phyloP scores from a whole-genome alignment of 2,329 filamentous ascomycete species.

The Aspergillus pseudoviridinutans region DNA sequence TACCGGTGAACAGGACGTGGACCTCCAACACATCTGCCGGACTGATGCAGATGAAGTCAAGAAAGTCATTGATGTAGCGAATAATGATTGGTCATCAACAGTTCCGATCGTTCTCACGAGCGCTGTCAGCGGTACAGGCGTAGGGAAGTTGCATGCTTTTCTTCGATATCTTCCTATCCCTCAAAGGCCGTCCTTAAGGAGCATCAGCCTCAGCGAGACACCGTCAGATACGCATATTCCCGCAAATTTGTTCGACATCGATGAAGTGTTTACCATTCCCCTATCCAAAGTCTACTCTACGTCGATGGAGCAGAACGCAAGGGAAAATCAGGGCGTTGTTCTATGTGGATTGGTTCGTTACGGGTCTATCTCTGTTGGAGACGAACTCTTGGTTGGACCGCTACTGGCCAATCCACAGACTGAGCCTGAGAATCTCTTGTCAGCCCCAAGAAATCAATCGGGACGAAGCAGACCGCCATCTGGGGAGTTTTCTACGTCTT shows the following conservation, averaged over 20 bases:
- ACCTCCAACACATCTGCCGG: constrained; percentile 55
- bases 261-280: constrained; percentile 79
- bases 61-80: constrained; percentile 46
- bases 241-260: constrained; percentile 75
- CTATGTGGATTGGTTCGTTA: constrained; percentile 81
- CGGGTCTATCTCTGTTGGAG: constrained; percentile 71
- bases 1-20: constrained; percentile 49
- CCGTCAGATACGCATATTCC: constrained; percentile 46
- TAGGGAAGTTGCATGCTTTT: constrained; percentile 76
- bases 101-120: constrained; percentile 89
- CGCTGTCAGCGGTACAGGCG: constrained; percentile 76
- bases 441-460: constrained; percentile 8
- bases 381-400: constrained; percentile 74
- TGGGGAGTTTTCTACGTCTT: constrained; percentile 32
- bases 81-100: constrained; percentile 41
- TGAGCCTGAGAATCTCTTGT: constrained; percentile 44
- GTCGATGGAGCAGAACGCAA: constrained; percentile 36
- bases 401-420: constrained; percentile 51
- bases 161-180: constrained; percentile 72
- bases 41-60: constrained; percentile 58
- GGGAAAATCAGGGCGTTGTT: constrained; percentile 60
- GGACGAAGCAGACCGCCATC: constrained; percentile 31
- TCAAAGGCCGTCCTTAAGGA: constrained; percentile 28
- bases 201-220: constrained; percentile 14
- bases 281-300: constrained; percentile 54